These are phyloP conservation scores for Pisolithus thermaeus DNA, from an alignment of 1,284 basidiomycete genomes.

Conservation along the genomic window DNA sequence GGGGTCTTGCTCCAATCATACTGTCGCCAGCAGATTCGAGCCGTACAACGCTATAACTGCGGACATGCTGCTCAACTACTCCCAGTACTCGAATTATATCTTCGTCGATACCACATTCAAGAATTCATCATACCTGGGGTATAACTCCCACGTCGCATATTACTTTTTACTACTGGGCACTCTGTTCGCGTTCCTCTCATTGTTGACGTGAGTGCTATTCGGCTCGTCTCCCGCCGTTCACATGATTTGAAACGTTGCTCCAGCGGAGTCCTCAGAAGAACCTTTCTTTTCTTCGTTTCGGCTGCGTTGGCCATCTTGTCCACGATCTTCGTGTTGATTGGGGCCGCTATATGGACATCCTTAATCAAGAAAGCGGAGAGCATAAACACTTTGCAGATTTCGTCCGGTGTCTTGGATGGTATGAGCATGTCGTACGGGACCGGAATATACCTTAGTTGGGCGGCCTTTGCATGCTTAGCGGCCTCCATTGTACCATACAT, in stretches of 20 bases:
- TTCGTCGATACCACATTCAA: slow-evolving; percentile 50
- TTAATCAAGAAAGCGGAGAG: slow-evolving; percentile 58
- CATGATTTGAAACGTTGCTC: slow-evolving; percentile 6
- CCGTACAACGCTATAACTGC: slow-evolving; percentile 56
- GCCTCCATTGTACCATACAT: slow-evolving; percentile 66
- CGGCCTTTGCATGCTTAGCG: slow-evolving; percentile 58
- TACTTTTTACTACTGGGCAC: slow-evolving; percentile 71
- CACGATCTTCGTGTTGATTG: slow-evolving; percentile 59
- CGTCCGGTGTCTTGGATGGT: slow-evolving; percentile 44
- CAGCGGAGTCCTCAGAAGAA: slow-evolving; percentile 65
- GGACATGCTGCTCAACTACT: slow-evolving; percentile 64
- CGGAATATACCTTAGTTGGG: slow-evolving; percentile 64
- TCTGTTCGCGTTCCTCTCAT: slow-evolving; percentile 56
- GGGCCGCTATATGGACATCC: slow-evolving; percentile 70
- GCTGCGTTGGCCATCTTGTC: slow-evolving; percentile 56
- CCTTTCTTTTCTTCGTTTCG: slow-evolving; percentile 62
- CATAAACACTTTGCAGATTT: slow-evolving; percentile 50
- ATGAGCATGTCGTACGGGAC: slow-evolving; percentile 57
- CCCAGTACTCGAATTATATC: slow-evolving; percentile 49
- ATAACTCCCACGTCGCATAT: slow-evolving; percentile 63
- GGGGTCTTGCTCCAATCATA: slow-evolving; percentile 61
- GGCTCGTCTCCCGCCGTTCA: neutral
- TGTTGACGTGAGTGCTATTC: slow-evolving; percentile 44
- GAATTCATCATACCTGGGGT: slow-evolving; percentile 56
- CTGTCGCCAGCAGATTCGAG: slow-evolving; percentile 50